phyloP scores from a whole-genome alignment of 495 filamentous ascomycete genomes.

The Aspergillus incahuasiensis region DNA sequence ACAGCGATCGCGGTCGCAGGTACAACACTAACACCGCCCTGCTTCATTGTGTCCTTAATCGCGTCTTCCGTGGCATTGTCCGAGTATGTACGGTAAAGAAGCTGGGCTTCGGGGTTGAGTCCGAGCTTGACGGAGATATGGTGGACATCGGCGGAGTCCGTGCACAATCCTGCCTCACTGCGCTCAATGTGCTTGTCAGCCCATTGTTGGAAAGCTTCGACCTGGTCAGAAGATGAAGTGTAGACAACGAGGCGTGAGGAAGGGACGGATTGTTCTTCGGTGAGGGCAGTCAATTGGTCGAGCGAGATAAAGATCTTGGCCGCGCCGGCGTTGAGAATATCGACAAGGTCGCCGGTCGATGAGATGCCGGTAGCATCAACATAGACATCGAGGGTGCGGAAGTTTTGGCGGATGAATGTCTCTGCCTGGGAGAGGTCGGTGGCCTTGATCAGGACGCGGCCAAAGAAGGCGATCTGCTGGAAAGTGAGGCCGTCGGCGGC shows the following conservation, averaged over 20 bases:
- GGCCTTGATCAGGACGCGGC: constrained; percentile 67
- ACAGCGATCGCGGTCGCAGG: constrained; percentile 64
- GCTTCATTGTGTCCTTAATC: constrained; percentile 47
- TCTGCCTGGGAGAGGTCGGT: constrained; percentile 52
- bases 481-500: constrained; percentile 51
- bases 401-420: constrained; percentile 66
- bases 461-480: constrained; percentile 73
- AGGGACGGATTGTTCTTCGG: constrained; percentile 50
- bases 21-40: constrained; percentile 73
- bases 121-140: constrained; percentile 39
- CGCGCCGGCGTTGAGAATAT: constrained; percentile 83
- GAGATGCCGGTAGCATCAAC: constrained; percentile 71
- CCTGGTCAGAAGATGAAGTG: constrained; percentile 33
- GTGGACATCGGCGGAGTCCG: constrained; percentile 47
- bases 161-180: constrained; percentile 49
- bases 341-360: constrained; percentile 64
- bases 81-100: constrained; percentile 31
- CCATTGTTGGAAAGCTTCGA: constrained; percentile 35
- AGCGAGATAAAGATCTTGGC: constrained; percentile 76
- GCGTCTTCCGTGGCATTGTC: constrained; percentile 40
- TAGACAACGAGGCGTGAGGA: constrained; percentile 53
- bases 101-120: constrained; percentile 35
- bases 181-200: constrained; percentile 44
- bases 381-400: constrained; percentile 62
- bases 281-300: constrained; percentile 54